Evolutionary conservation across 345 rosid species (phyloP), one percentile per base, ranked within the genome.

Genomic region (Eucalyptus erythrocorys): DNA sequence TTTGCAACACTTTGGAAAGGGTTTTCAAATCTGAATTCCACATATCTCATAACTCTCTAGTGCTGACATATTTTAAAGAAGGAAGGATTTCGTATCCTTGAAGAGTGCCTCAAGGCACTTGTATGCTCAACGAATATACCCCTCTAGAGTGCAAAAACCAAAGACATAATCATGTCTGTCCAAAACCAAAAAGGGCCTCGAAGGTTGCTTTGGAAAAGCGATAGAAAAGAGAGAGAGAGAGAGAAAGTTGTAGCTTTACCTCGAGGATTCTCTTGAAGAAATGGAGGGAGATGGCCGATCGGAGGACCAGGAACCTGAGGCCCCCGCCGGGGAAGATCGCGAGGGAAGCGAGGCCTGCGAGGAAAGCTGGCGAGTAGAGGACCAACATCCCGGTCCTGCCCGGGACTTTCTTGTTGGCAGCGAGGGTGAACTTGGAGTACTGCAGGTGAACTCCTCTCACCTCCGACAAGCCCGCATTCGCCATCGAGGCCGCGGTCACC

Each of bases 241-340:
- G 57, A 51, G 5, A 55, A 22, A 68, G 24, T 48, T 24, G 10
- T 24, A 48, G 43, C 81, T 59, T 47, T 84, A 94, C 95, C 97
- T 94, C 97, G 8, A 93, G 85, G 19, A 92, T 61, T 87, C 99
- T 93, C 88, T 96, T 96, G 91, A 96, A 82, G 95, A 96, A 97
- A 92, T 96, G 99, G 88, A 94, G 45, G 85, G 96, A 88, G 27
- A 95, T 90, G 53, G 94, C 94, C 14, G 95, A 93, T 87, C 87
- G 88, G 85, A 96, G 92, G 55, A 94, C 47, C 79, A 93, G 89
- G 89, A 94, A 92, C 90, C 99, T 92, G 86, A 91, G 87, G 89
- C 87, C 91, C 50, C 89, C 91, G 26, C 88, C 91, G 37, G 87
- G 86, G 59, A 95, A 88, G 84, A 93, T 12, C 86, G 86, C 87